Base-by-base conservation (phyloP, 2,329 filamentous ascomycete species). In the Madurella fahalii region DNA sequence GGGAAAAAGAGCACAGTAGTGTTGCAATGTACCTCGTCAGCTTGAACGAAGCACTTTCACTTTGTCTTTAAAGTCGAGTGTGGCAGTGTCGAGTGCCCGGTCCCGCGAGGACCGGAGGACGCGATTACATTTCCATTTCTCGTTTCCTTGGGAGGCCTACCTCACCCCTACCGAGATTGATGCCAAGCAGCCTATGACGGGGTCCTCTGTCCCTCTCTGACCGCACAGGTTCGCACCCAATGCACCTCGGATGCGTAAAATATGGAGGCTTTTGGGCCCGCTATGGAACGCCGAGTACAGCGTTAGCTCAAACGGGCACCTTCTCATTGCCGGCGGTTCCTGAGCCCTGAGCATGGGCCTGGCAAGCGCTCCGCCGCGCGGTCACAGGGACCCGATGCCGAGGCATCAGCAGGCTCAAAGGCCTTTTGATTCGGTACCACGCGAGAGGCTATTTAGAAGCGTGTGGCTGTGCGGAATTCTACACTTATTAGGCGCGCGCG, bases 1-100 rank as follows among this genome's bases (percentile, higher is more conserved):
- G 34, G 11, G 9, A 37, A 37, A n/a, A n/a, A n/a, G n/a, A n/a
- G n/a, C n/a, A n/a, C 13, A 11, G 11, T 37, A 37, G 11, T 37
- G 11, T 4, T 4, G 34, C 34, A 25, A 25, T 25, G 25, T 25
- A 25, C 25, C 4, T 7, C 25, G 25, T 25, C 25, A 25, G 7
- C 25, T 7, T 4, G 25, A 25, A 25, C 25, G 25, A 25, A 4
- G 25, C 25, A 25, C 25, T 25, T 7, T 25, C 4, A 39, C 15
- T 32, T n/a, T 11, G 41, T 25, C 15, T 15, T 39, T 11, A 37
- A n/a, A 44, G 34, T 15, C 9, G 12, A 53, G 12, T 39, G 57
- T 50, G 57, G 57, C 57, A 57, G 57, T 59, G 57, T 51, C 40
- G 32, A 52, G 45, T 25, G 52, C 54, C 54, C 52, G 57, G 54